Conservation (phyloP, 352 stramenopile genomes). For the Pythium plurisporium region DNA sequence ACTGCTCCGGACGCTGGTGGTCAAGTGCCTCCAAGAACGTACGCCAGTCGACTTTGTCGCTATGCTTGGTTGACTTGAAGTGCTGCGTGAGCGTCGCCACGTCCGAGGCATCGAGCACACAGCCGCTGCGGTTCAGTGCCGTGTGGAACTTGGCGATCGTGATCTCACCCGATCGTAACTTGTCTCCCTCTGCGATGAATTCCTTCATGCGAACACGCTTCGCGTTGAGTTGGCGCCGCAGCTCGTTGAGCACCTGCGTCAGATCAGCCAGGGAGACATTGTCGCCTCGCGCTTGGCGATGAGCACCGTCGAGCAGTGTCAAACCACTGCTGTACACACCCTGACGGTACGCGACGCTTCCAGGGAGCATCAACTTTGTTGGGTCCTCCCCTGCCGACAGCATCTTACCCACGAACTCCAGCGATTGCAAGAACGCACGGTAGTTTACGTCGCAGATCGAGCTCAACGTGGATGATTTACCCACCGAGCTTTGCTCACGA, state of each 20-base stretch:
- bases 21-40: constrained; percentile 63
- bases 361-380: constrained; percentile 34
- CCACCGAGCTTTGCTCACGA: constrained; percentile 47
- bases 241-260: constrained; percentile 42
- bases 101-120: constrained; percentile 56
- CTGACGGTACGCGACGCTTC: constrained; percentile 60
- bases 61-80: constrained; percentile 53
- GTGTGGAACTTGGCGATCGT: constrained; percentile 84
- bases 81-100: constrained; percentile 57
- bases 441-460: constrained; percentile 84
- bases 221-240: constrained; percentile 53
- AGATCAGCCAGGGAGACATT: constrained; percentile 27
- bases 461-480: constrained; percentile 41
- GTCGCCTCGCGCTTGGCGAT: constrained; percentile 31
- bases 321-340: constrained; percentile 41
- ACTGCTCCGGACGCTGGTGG: constrained; percentile 1
- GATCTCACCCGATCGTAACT: constrained; percentile 75
- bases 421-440: constrained; percentile 65
- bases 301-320: constrained; percentile 23
- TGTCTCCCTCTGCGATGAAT: constrained; percentile 77
- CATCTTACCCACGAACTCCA: constrained; percentile 40
- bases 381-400: constrained; percentile 15
- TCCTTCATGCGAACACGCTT: constrained; percentile 81
- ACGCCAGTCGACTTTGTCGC: constrained; percentile 79
- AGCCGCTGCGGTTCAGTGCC: constrained; percentile 75